Percentiles rank a stretch among this genome's conserved stretches.
Conservation (phyloP, 352 stramenopile species). For the Globisporangium perplexum region DNA sequence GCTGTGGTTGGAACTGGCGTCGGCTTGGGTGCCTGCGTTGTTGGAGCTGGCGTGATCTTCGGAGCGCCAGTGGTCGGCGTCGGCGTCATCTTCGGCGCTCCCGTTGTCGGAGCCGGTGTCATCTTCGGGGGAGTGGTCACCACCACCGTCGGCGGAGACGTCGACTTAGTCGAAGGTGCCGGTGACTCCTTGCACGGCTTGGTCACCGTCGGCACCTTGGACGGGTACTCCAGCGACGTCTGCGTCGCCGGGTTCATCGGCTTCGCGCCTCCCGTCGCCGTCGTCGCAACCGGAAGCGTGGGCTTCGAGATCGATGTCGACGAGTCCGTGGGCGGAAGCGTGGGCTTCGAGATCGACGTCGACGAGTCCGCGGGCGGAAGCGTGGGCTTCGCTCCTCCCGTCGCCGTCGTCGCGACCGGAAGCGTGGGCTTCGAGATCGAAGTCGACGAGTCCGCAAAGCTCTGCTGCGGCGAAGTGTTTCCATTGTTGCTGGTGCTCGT, state of each 20-base stretch:
- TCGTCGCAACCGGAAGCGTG: not conserved
- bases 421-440: slow-evolving; percentile 6
- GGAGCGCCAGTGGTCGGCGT: slow-evolving; percentile 3
- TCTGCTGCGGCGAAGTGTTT: slow-evolving; percentile 15
- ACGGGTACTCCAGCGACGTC: slow-evolving; percentile 10
- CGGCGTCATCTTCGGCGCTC: slow-evolving; percentile 4
- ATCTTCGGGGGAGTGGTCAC: slow-evolving; percentile 2
- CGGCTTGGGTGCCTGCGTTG: not conserved
- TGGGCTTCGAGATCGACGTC: too few relatives aligned
- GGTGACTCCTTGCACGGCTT: slow-evolving; percentile 12
- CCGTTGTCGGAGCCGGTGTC: slow-evolving; percentile 2
- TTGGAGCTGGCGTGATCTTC: slow-evolving; percentile 5
- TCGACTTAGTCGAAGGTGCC: slow-evolving; percentile 3
- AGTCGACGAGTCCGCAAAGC: slow-evolving; percentile 9
- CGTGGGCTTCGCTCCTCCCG: slow-evolving; percentile 3
- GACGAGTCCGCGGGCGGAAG: too few relatives aligned
- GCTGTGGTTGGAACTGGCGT: slow-evolving; percentile 1
- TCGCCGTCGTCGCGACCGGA: not conserved
- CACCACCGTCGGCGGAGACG: not conserved
- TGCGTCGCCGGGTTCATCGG: slow-evolving; percentile 9
- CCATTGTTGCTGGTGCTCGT: slow-evolving; percentile 9
- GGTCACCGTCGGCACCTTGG: slow-evolving; percentile 9
- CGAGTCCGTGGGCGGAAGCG: too few relatives aligned
- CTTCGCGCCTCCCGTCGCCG: not conserved
- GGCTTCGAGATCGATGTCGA: slow-evolving; percentile 8